Conservation (phyloP, 805 yeast species). For the Pichia gijzeniarum region DNA sequence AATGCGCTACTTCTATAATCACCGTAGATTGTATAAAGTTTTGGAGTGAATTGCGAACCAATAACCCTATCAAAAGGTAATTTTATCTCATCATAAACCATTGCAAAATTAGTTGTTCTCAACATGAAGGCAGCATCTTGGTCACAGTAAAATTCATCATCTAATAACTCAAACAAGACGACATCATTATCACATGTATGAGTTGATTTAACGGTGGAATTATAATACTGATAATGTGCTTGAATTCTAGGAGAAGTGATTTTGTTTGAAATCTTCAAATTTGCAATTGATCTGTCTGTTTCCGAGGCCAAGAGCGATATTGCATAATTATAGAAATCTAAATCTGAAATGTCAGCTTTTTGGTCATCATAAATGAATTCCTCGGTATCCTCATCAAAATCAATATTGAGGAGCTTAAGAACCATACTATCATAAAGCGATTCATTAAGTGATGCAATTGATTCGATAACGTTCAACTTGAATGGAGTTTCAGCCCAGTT, state of each 20-base stretch:
- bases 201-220: conserved; percentile 27
- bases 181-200: conserved; percentile 14
- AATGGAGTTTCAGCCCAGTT: conserved; percentile 39
- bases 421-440: conserved; percentile 32
- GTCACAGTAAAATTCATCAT: conserved; percentile 46
- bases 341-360: conserved; percentile 26
- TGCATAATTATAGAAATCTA: conserved; percentile 22
- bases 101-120: conserved; percentile 42
- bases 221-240: conserved; percentile 54
- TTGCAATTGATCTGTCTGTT: conserved; percentile 24
- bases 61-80: conserved; percentile 57
- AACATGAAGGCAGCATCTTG: conserved; percentile 75
- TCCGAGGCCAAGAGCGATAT: conserved; percentile 13
- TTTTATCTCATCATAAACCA: conserved; percentile 15
- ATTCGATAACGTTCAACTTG: conserved; percentile 36
- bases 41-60: conserved; percentile 38
- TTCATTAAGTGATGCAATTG: conserved; percentile 32
- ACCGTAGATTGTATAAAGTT: conserved; percentile 55
- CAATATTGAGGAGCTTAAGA: conserved; percentile 24
- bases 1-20: conserved; percentile 47
- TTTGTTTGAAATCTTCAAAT: conserved; percentile 42
- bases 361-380: conserved; percentile 5
- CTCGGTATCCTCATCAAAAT: conserved; percentile 15
- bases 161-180: conserved; percentile 32
- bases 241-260: conserved; percentile 55